A percentile compares a stretch with the other conserved stretches of the same genome.
These are phyloP conservation scores for Aureobasidium sp. DNA, from an alignment of 2,329 filamentous ascomycete species.

Conservation along the genomic window DNA sequence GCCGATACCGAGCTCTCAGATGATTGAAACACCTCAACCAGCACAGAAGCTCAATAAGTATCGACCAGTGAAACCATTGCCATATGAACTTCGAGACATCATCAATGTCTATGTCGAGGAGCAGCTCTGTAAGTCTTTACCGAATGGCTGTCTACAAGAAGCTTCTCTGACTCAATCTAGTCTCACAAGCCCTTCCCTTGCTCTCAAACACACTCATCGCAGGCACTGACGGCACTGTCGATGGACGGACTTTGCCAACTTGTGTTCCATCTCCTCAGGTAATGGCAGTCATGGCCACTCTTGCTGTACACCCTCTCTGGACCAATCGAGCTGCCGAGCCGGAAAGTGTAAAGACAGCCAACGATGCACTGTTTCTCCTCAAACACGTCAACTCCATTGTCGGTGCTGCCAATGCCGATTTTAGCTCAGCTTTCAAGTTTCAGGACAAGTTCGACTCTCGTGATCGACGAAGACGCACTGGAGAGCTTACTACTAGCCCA, in stretches of 20 bases:
- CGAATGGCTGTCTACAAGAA: background rate
- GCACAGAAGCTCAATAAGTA: constrained; percentile 1
- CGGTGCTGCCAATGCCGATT: constrained; percentile 60
- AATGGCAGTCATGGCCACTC: constrained; percentile 66
- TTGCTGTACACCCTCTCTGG: constrained; percentile 71
- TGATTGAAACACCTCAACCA: background rate
- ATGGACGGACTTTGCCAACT: constrained; percentile 38
- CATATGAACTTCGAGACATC: constrained; percentile 56
- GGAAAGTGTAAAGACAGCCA: constrained; percentile 54
- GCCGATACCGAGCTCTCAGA: constrained; percentile 7
- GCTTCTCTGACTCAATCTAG: constrained; percentile 5
- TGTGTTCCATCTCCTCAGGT: constrained; percentile 62
- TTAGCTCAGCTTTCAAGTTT: constrained; percentile 67
- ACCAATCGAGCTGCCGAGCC: constrained; percentile 61
- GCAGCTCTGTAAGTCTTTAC: constrained; percentile 48
- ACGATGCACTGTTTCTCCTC: constrained; percentile 61
- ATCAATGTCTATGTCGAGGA: constrained; percentile 68
- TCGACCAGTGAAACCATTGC: constrained; percentile 43
- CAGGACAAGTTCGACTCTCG: constrained; percentile 17
- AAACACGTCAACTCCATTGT: constrained; percentile 55
- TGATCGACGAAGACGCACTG: constrained; percentile 5
- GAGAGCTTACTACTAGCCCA: constrained; percentile 19
- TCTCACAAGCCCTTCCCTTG: constrained; percentile 38
- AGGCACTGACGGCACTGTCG: constrained; percentile 28
- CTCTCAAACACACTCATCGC: constrained; percentile 55